These are phyloP conservation scores for Tetracladium marchalianum DNA, from an alignment of 495 filamentous ascomycete species.

Conservation along the genomic window DNA sequence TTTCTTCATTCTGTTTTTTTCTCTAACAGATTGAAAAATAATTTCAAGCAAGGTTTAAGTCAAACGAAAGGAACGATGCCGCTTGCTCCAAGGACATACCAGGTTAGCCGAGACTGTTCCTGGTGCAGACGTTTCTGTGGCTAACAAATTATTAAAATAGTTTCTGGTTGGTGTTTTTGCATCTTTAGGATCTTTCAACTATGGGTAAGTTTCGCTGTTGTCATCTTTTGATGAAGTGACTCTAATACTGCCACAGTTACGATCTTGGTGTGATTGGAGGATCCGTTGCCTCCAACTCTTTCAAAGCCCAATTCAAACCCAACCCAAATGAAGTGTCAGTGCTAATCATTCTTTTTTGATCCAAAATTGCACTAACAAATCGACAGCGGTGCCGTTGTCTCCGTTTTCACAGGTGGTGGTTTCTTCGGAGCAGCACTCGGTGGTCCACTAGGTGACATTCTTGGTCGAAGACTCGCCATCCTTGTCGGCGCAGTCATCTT, in stretches of 20 bases:
- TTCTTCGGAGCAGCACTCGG: constrained; percentile 29
- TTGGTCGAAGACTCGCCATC: constrained; percentile 26
- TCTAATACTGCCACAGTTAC: constrained; percentile 1
- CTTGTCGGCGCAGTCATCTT: constrained; percentile 27
- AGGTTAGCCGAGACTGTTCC: background rate
- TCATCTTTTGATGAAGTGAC: background rate
- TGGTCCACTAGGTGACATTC: constrained; percentile 25
- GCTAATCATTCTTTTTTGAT: too few relatives aligned
- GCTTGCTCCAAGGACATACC: constrained; percentile 21
- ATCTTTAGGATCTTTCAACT: constrained; percentile 49
- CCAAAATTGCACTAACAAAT: constrained; percentile 20
- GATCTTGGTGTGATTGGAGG: constrained; percentile 47
- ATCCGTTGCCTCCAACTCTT: constrained; percentile 21
- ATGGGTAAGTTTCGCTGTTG: constrained; percentile 27
- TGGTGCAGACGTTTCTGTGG: background rate
- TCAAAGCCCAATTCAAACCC: constrained; percentile 17
- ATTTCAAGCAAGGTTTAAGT: too few relatives aligned
- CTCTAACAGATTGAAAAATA: too few relatives aligned
- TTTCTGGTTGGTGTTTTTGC: constrained; percentile 54
- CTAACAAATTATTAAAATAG: constrained; percentile 19
- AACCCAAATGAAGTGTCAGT: constrained; percentile 32
- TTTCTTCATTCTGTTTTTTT: too few relatives aligned
- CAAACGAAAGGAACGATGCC: constrained; percentile 7
- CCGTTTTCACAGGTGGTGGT: constrained; percentile 13
- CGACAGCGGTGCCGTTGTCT: constrained; percentile 3